Conservation (phyloP, 2,329 filamentous ascomycete genomes). For the Chrysoporthe puriensis region DNA sequence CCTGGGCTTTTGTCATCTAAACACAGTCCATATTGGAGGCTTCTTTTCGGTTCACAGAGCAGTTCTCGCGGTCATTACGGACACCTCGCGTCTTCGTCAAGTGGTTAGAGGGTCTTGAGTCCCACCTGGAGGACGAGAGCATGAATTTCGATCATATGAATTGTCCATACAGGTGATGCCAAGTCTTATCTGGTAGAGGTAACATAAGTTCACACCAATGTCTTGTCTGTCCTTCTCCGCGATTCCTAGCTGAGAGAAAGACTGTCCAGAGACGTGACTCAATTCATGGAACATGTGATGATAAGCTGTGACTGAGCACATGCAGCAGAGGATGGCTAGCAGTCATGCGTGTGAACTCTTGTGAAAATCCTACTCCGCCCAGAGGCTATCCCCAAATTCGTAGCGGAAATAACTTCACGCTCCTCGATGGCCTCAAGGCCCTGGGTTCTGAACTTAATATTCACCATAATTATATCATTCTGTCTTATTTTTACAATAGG, state of each 20-base stretch:
- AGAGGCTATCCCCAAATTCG: not conserved
- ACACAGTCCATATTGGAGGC: not conserved
- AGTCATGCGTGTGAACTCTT: not conserved
- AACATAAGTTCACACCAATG: not conserved
- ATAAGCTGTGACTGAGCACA: not conserved
- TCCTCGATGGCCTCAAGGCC: not conserved
- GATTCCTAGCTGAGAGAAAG: not conserved
- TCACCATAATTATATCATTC: not conserved
- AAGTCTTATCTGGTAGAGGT: not conserved
- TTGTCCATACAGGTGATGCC: too few species aligned
- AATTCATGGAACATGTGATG: not conserved
- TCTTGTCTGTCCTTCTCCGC: not conserved
- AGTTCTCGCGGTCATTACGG: not conserved
- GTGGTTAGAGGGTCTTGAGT: too few species aligned
- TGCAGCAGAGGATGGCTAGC: not conserved
- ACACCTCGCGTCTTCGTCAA: too few species aligned
- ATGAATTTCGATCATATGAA: too few species aligned
- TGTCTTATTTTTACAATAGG: not conserved
- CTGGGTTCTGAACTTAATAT: not conserved
- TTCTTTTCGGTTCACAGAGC: not conserved
- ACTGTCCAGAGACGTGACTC: not conserved
- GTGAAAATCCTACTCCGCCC: not conserved
- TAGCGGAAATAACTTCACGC: not conserved
- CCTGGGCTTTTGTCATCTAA: too few species aligned
- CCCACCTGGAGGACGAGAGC: too few species aligned